Base-by-base conservation (phyloP, 2,329 filamentous ascomycete species). In the Pseudogymnoascus sp. region DNA sequence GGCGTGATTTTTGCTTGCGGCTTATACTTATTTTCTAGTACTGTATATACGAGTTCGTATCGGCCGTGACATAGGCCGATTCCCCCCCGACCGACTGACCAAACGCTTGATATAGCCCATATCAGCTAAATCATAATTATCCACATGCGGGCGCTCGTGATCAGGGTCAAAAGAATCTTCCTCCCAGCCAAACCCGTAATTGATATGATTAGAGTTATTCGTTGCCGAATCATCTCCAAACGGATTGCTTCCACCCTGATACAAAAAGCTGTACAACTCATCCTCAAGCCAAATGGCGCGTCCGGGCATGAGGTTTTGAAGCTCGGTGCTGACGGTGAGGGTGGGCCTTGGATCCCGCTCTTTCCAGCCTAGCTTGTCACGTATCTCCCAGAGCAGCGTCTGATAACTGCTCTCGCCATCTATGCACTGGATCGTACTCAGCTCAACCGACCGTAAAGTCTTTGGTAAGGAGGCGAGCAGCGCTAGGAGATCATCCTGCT, bases 391-490 rank as follows among this genome's bases (percentile, higher is more conserved):
- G 8, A 74, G 65, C 4, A 74, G 57, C 8, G 66, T 57, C 39
- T 66, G 16, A 43, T 66, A 68, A 36, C 65, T 51, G 28, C 36
- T 45, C 7, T 11, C 2, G 10, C 63, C 39, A 54, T 48, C 25
- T 13, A 71, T 1, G 23, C 76, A 76, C 2, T 7, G 8, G 0
- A 77, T 65, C 11, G 72, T 73, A 51, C 74, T 77, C 5, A 78
- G 66, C 28, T 78, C 71, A 0, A 77, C 65, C 1, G 72, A 73
- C 8, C 69, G 67, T 0, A 77, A 21, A 0, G 72, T 72, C 0
- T 21, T 6, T 3, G 73, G 75, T 0, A 78, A 61, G 0, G 60
- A 62, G 1, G 57, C 41, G 13, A 78, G 71, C 1, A 76, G 61
- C 0, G 66, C 63, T 7, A 77, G 54, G 0, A 76, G 31, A 36